phyloP scores from a whole-genome alignment of 441 rosid genomes.

The Populus tomentosa region DNA sequence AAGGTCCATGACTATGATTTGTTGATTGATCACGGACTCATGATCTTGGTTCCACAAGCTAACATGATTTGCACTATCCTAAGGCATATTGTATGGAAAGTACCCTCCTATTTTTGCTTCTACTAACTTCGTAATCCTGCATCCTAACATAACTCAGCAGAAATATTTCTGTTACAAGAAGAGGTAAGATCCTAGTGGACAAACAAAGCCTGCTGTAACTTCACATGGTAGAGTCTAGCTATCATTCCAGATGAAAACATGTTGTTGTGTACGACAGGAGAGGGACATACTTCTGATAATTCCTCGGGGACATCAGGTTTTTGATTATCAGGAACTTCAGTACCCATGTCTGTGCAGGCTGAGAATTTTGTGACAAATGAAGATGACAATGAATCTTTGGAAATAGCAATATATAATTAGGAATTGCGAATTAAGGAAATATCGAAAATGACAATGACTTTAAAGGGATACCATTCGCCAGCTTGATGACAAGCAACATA shows the following conservation, averaged over 20 bases:
- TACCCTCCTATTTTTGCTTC: too few relatives aligned
- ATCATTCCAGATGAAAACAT: neutral
- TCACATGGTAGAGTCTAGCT: neutral
- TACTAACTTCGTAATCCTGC: too few relatives aligned
- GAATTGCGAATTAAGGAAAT: constrained; percentile 7
- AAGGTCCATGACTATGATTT: neutral
- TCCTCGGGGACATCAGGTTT: constrained; percentile 8
- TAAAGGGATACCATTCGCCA: constrained; percentile 18
- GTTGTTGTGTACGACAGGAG: neutral
- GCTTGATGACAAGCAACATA: constrained; percentile 10
- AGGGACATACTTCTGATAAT: constrained; percentile 18
- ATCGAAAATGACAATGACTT: constrained; percentile 17
- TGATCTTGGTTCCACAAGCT: too few relatives aligned
- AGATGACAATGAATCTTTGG: constrained; percentile 5
- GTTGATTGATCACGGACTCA: too few relatives aligned
- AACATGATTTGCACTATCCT: too few relatives aligned
- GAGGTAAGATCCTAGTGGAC: neutral
- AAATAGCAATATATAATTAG: neutral
- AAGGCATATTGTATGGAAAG: too few relatives aligned
- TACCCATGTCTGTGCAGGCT: constrained; percentile 19
- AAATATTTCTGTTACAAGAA: too few relatives aligned
- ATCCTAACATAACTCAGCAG: too few relatives aligned
- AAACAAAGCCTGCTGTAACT: neutral
- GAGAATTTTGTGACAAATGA: neutral
- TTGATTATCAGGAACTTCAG: constrained; percentile 19